A percentile compares a stretch with the other conserved stretches of the same genome.
phyloP scores from a whole-genome alignment of 208 protist genomes.

The Novymonas esmeraldas region DNA sequence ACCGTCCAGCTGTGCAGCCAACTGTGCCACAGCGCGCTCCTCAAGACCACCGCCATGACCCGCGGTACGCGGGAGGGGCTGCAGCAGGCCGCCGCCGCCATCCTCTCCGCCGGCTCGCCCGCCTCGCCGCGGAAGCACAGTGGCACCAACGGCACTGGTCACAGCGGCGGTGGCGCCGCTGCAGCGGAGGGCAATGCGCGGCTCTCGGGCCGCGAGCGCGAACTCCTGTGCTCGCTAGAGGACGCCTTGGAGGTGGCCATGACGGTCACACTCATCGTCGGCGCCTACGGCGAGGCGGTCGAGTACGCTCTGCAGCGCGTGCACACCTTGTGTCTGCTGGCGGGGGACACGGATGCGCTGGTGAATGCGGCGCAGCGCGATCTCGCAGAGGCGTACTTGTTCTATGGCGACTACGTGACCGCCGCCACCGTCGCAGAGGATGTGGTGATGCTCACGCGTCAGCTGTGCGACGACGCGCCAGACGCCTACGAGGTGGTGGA shows the following conservation, averaged over 20 bases:
- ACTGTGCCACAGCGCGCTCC: slow-evolving; percentile 40
- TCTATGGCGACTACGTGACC: slow-evolving; percentile 51
- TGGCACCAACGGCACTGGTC: no score
- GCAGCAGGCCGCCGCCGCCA: slow-evolving; percentile 37
- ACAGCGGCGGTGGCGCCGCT: not conserved
- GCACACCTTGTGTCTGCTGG: slow-evolving; percentile 49
- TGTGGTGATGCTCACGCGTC: slow-evolving; percentile 46
- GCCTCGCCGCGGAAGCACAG: not conserved
- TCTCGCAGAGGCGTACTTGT: slow-evolving; percentile 46
- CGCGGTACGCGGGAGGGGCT: slow-evolving; percentile 52
- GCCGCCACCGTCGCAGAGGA: slow-evolving; percentile 51
- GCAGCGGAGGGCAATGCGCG: not conserved
- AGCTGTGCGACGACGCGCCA: slow-evolving; percentile 29
- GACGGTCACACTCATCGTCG: slow-evolving; percentile 43
- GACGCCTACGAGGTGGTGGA: slow-evolving; percentile 43
- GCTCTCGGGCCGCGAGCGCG: slow-evolving; percentile 24
- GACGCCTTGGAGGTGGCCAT: slow-evolving; percentile 45
- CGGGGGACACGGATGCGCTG: slow-evolving; percentile 42
- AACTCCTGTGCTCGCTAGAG: slow-evolving; percentile 29
- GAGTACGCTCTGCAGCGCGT: slow-evolving; percentile 64
- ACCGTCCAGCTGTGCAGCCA: slow-evolving; percentile 36
- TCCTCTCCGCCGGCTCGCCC: slow-evolving; percentile 20
- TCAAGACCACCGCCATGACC: slow-evolving; percentile 37
- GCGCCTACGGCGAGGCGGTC: slow-evolving; percentile 37
- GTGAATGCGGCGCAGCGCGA: slow-evolving; percentile 57